Evolutionary conservation across 192 early-diverging fungal species (phyloP), one percentile per base, ranked within the genome.

Genomic region (Pilaira anomala): DNA sequence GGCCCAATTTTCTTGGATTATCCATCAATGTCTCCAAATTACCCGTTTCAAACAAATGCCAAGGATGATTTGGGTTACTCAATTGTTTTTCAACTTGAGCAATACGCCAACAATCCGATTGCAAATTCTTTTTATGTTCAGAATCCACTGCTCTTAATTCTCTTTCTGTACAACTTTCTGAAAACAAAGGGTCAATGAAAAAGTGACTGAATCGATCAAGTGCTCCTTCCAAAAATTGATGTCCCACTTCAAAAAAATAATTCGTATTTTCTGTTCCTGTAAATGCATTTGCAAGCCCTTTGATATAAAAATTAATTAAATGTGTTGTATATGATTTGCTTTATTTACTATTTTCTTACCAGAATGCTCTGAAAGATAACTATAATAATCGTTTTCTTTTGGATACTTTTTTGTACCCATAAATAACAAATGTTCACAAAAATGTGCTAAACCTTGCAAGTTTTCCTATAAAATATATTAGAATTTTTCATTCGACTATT

Each of bases 81-180:
- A 96, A 72, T 61, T 83, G 76, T 67, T 92, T 93, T 41, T 87
- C 83, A 4, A 98, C 59, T 75, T 95, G 91, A 69, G 82, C 86
- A 42, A 89, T 79, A 19, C 93, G 83, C 85, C 93, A 91, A 29
- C 61, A 62, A 72, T 98, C 94, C 45, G 71, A 78, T 63, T 94
- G 92, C 3, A 94, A 65, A 71, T 96, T 96, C 60, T 91, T 92
- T 62, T 94, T 93, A 76, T 94, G 87, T 62, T 97, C 75, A 7
- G 95, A 96, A 74, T 98, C 93, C 9, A 98, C 93, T 0, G 96
- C 96, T 6, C 78, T 73, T 62, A 96, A 76, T 73, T 98, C 96
- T 28, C 96, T 83, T 21, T 96, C 96, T 5, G 87, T 93, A 73
- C 92, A 91, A 51, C 79, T 83, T 8, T 85, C 84, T 52, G 80